Percentiles rank a stretch among this genome's conserved stretches.
phyloP scores from a whole-genome alignment of 2,329 filamentous ascomycete genomes.

The Didymella pinodella region DNA sequence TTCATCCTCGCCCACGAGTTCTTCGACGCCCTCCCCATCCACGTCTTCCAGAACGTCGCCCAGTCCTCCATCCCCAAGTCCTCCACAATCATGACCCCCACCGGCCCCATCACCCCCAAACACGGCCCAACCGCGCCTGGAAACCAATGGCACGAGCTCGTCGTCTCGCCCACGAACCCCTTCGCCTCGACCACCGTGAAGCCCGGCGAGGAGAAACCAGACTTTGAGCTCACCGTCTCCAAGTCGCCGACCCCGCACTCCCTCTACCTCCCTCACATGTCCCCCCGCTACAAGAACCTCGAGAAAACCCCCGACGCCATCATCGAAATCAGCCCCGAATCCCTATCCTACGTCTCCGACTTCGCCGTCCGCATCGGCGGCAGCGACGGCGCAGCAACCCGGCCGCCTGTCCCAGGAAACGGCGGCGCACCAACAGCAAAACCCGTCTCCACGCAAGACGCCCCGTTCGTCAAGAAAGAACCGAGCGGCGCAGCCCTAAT shows the following conservation, averaged over 20 bases:
- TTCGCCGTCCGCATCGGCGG: constrained; percentile 88
- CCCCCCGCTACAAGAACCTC: constrained; percentile 78
- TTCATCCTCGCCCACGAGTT: constrained; percentile 98
- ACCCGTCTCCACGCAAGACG: constrained; percentile 18
- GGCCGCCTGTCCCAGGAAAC: constrained; percentile 22
- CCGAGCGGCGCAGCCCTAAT: constrained; percentile 91
- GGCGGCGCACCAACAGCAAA: constrained; percentile 52
- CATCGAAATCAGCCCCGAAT: constrained; percentile 91
- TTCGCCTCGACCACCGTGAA: constrained; percentile 39
- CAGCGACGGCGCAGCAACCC: constrained; percentile 7
- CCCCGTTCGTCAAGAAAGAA: constrained; percentile 60
- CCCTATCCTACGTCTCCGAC: constrained; percentile 78
- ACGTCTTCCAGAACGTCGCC: constrained; percentile 84
- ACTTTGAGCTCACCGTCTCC: constrained; percentile 87
- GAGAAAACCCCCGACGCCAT: constrained; percentile 72
- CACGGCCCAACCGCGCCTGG: constrained; percentile 46
- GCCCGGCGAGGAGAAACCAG: constrained; percentile 59
- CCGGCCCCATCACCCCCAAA: constrained; percentile 56
- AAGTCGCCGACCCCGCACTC: constrained; percentile 80
- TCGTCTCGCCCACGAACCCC: constrained; percentile 52
- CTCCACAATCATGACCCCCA: constrained; percentile 58
- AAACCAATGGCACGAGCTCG: constrained; percentile 55
- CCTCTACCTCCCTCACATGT: constrained; percentile 83
- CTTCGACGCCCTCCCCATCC: constrained; percentile 96
- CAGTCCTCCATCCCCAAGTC: constrained; percentile 49